Percentiles rank a stretch among this genome's conserved stretches.
Conservation (phyloP, 306 rosid species). For the Geum urbanum region DNA sequence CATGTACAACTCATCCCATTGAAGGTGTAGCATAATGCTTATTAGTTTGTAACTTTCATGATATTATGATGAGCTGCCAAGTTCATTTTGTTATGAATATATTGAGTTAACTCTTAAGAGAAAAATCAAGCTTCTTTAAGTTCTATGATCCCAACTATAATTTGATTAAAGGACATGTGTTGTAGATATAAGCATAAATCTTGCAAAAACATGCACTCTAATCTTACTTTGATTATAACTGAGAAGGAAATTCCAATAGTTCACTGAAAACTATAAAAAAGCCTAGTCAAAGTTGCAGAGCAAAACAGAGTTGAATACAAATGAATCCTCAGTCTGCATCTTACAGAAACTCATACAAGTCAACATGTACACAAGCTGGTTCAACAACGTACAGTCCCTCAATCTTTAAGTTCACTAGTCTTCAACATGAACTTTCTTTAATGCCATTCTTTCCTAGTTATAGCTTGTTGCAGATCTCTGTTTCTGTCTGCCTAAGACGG, state of each 20-base stretch:
- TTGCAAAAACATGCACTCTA: no score
- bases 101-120: no score
- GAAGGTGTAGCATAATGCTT: no score
- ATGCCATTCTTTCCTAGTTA: not conserved
- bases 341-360: not conserved
- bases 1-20: no score
- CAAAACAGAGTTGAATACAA: not conserved
- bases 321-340: not conserved
- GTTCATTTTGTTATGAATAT: no score
- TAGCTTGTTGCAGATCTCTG: not conserved
- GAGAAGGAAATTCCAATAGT: not conserved
- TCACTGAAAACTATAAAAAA: not conserved
- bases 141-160: no score
- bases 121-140: no score
- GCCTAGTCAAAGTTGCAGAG: not conserved
- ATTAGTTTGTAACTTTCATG: no score
- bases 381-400: not conserved
- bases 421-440: not conserved
- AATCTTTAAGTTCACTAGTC: not conserved
- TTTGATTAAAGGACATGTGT: no score
- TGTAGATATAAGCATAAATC: no score
- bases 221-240: no score
- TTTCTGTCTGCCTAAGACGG: not conserved
- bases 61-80: no score
- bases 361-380: not conserved